Evolutionary conservation across 2,329 filamentous ascomycete genomes (phyloP).

Genomic region (Penicillium sp.): DNA sequence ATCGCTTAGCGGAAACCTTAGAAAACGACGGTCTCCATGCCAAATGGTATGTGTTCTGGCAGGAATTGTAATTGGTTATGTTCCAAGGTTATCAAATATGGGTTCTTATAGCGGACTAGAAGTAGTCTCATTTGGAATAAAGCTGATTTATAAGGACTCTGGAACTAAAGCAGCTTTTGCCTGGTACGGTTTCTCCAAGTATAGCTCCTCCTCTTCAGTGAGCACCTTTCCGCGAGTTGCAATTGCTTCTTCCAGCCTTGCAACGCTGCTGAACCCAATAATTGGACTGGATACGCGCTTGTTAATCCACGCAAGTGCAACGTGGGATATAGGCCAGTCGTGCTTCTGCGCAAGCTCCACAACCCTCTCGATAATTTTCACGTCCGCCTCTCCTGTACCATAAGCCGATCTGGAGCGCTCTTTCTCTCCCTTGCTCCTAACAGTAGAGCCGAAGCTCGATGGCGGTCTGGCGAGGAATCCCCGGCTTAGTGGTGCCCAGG

Average conservation of each 20-base stretch:
- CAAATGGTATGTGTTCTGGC: too few species aligned
- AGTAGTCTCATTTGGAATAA: too few species aligned
- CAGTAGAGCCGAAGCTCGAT: background rate
- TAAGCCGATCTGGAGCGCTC: constrained; percentile 31
- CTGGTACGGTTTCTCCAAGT: constrained; percentile 59
- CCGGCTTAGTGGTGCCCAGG: constrained; percentile 23
- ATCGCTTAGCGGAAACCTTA: too few species aligned
- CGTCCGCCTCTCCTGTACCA: background rate
- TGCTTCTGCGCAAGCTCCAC: constrained; percentile 45
- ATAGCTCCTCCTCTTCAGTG: constrained; percentile 56
- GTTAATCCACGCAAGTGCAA: constrained; percentile 31
- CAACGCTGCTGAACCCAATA: constrained; percentile 50
- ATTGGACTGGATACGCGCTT: background rate
- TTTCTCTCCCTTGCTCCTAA: background rate
- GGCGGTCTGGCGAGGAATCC: constrained; percentile 23
- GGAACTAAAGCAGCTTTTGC: too few species aligned
- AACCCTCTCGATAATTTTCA: constrained; percentile 42
- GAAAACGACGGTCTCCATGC: too few species aligned
- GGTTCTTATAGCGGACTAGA: too few species aligned
- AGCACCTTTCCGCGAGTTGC: constrained; percentile 45
- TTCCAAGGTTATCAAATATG: too few species aligned
- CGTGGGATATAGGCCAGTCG: constrained; percentile 34
- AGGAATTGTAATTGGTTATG: too few species aligned
- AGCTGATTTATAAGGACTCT: too few species aligned
- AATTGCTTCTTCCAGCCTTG: constrained; percentile 62